phyloP scores from a whole-genome alignment of 192 early-diverging fungal genomes.

The Bifiguratus adelaidae region DNA sequence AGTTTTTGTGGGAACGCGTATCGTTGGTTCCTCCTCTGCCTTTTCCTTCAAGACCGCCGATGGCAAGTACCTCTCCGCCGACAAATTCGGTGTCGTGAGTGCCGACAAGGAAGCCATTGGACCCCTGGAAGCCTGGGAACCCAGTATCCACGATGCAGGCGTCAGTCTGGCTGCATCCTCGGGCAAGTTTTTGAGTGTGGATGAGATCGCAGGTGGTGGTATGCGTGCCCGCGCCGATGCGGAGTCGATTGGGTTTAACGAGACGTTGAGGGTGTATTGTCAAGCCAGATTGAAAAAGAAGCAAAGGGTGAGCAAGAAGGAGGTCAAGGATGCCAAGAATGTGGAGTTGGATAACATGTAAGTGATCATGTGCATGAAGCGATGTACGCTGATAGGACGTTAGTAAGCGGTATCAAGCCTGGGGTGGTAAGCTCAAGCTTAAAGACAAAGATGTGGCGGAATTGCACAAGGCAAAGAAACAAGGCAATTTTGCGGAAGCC shows the following conservation, averaged over 20 bases:
- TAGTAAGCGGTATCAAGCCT: conserved; percentile 68
- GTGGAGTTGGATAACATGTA: conserved; percentile 66
- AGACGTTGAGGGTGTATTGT: conserved; percentile 57
- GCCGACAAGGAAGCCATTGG: conserved; percentile 67
- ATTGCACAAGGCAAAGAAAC: conserved; percentile 53
- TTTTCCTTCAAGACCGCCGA: conserved; percentile 48
- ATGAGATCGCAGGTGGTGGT: conserved; percentile 38
- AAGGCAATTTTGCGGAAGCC: conserved; percentile 63
- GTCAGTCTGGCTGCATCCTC: conserved; percentile 44
- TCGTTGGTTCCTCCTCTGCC: conserved; percentile 40
- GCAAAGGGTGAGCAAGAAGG: conserved; percentile 29
- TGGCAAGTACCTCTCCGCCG: conserved; percentile 58
- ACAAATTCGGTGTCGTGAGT: conserved; percentile 72
- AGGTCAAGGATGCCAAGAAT: conserved; percentile 31
- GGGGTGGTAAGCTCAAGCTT: conserved; percentile 49
- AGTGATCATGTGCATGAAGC: background rate
- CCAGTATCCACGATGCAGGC: conserved; percentile 55
- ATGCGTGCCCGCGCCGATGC: conserved; percentile 57
- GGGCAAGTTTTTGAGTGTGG: conserved; percentile 56
- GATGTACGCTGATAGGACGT: background rate
- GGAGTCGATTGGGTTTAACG: conserved; percentile 58
- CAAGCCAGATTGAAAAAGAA: conserved; percentile 59
- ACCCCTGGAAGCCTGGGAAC: conserved; percentile 69
- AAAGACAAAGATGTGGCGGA: conserved; percentile 39
- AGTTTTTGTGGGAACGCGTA: conserved; percentile 56